Evolutionary conservation across 495 filamentous ascomycete species (phyloP).

Genomic region (Emericellopsis terricola): DNA sequence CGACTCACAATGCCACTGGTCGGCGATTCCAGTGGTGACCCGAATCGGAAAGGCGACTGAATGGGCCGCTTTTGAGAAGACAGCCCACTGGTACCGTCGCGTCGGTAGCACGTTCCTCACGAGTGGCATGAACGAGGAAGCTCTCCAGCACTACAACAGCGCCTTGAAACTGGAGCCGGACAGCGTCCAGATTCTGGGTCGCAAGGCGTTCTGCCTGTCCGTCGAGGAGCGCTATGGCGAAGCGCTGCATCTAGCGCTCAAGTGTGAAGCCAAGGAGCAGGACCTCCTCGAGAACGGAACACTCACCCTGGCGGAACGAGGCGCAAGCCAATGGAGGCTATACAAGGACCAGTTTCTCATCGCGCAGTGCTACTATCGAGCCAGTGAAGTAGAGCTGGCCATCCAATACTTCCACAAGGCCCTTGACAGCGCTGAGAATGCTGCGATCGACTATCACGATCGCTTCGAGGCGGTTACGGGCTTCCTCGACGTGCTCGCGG

Average conservation of each 20-base stretch:
- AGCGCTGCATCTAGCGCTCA: conserved; percentile 1
- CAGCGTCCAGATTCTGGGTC: neutral
- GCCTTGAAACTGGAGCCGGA: conserved; percentile 1
- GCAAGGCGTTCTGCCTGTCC: conserved; percentile 2
- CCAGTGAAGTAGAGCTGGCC: neutral
- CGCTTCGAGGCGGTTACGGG: conserved; percentile 1
- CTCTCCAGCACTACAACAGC: conserved; percentile 3
- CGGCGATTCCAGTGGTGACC: neutral
- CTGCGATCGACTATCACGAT: neutral
- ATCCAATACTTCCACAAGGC: conserved; percentile 3
- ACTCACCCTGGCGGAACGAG: neutral
- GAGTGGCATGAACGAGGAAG: neutral
- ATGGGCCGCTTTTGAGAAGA: conserved; percentile 1
- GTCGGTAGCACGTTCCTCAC: conserved; percentile 4
- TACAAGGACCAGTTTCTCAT: conserved; percentile 3
- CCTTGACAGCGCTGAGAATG: conserved; percentile 1
- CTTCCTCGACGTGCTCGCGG: conserved; percentile 2
- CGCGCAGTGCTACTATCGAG: neutral
- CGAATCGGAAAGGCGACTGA: conserved; percentile 1
- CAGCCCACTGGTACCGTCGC: conserved; percentile 1
- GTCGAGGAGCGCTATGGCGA: neutral
- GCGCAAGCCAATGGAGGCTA: conserved; percentile 1
- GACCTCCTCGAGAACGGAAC: neutral
- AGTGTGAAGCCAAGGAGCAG: conserved; percentile 2
- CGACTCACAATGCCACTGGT: neutral